Conservation (phyloP, 2,329 filamentous ascomycete species). For the Cladosporium sp. region DNA sequence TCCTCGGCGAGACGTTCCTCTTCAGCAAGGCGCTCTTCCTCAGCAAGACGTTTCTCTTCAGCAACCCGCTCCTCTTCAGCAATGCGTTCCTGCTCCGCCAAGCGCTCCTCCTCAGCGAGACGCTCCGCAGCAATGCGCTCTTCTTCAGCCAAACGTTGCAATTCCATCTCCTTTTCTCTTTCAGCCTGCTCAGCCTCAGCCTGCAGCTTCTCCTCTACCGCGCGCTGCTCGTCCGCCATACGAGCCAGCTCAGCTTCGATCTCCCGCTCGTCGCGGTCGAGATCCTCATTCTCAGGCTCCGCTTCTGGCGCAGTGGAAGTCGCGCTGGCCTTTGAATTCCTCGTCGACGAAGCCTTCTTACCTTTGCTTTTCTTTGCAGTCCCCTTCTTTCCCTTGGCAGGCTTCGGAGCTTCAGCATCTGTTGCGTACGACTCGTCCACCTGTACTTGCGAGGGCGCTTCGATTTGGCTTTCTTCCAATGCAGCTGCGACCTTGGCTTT, state of each 20-base stretch:
- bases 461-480: background rate
- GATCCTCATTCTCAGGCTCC: constrained; percentile 16
- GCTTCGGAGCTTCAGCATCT: constrained; percentile 14
- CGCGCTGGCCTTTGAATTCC: constrained; percentile 20
- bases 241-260: constrained; percentile 28
- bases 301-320: constrained; percentile 15
- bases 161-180: constrained; percentile 1
- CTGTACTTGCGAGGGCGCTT: background rate
- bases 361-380: constrained; percentile 20
- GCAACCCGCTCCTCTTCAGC: constrained; percentile 1
- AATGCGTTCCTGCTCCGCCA: background rate
- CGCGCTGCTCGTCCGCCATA: constrained; percentile 24
- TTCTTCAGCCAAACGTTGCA: background rate
- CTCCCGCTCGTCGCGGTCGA: constrained; percentile 24
- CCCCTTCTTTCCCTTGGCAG: constrained; percentile 22
- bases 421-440: constrained; percentile 1
- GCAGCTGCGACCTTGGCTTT: background rate
- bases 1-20: constrained; percentile 2
- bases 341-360: constrained; percentile 22
- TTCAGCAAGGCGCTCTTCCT: background rate
- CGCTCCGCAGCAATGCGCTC: constrained; percentile 3
- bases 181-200: constrained; percentile 39
- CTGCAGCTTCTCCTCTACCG: constrained; percentile 30
- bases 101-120: background rate
- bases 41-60: constrained; percentile 1